phyloP scores from a whole-genome alignment of 495 filamentous ascomycete species.

The Hypoxylon fragiforme region DNA sequence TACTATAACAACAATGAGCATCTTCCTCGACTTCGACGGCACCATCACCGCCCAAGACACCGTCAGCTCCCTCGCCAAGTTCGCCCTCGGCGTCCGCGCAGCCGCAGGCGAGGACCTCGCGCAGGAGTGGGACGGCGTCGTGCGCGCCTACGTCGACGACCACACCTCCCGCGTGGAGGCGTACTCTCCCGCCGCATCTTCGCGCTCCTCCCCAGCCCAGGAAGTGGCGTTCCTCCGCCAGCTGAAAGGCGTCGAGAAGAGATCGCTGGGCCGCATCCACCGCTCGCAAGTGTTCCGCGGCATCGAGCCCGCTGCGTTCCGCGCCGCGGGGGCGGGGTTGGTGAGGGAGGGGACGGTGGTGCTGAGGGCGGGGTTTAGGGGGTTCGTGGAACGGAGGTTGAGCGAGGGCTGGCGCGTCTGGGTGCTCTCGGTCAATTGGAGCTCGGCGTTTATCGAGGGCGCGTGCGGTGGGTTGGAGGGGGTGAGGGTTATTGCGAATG shows the following conservation, averaged over 20 bases:
- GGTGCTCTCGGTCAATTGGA: constrained; percentile 53
- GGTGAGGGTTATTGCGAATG: constrained; percentile 39
- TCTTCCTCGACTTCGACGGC: constrained; percentile 55
- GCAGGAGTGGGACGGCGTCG: constrained; percentile 41
- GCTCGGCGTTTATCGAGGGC: constrained; percentile 43
- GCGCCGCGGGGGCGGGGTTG: constrained; percentile 31
- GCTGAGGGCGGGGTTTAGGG: constrained; percentile 42
- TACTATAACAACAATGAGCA: no score
- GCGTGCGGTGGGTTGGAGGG: constrained; percentile 29
- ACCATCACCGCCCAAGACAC: constrained; percentile 50
- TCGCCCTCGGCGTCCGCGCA: constrained; percentile 31
- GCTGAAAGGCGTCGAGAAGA: constrained; percentile 40
- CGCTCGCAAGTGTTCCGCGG: constrained; percentile 40
- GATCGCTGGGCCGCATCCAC: constrained; percentile 40
- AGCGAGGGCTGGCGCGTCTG: constrained; percentile 35
- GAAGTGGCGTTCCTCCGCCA: constrained; percentile 46
- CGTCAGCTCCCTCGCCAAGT: constrained; percentile 33
- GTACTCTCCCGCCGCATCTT: constrained; percentile 32
- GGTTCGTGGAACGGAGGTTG: constrained; percentile 31
- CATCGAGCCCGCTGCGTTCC: constrained; percentile 21
- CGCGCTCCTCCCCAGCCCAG: constrained; percentile 27
- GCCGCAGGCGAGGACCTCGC: constrained; percentile 31
- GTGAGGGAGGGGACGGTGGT: constrained; percentile 30
- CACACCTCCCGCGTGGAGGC: constrained; percentile 34
- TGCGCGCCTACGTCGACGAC: constrained; percentile 42